These are phyloP conservation scores for Macroventuria anomochaeta DNA, from an alignment of 2,329 filamentous ascomycete genomes.

Conservation along the genomic window DNA sequence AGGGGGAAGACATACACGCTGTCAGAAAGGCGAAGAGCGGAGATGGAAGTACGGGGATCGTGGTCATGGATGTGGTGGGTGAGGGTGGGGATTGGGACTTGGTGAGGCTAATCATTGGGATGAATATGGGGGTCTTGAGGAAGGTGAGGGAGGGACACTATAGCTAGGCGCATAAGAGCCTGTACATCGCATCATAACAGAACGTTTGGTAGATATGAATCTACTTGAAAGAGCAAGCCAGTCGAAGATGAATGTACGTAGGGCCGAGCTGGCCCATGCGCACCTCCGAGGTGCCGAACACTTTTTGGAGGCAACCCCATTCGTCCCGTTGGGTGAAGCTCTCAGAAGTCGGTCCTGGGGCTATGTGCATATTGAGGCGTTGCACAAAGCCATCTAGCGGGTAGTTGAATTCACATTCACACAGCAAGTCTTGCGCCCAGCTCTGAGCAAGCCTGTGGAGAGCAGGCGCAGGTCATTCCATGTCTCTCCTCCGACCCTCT, in stretches of 20 bases:
- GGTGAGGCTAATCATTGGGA: constrained; percentile 82
- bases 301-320: constrained; percentile 20
- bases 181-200: no score
- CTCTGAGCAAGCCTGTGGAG: not conserved
- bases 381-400: not conserved
- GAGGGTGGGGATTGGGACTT: constrained; percentile 88
- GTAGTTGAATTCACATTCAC: not conserved
- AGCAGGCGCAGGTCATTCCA: constrained; percentile 21
- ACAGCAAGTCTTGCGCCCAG: not conserved
- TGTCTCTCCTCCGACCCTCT: constrained; percentile 40
- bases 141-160: constrained; percentile 6
- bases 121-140: constrained; percentile 72
- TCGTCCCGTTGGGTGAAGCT: not conserved
- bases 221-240: no score
- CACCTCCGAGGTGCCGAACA: constrained; percentile 22
- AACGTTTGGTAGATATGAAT: not conserved
- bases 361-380: constrained; percentile 15
- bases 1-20: constrained; percentile 28
- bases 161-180: no score
- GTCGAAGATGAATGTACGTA: not conserved
- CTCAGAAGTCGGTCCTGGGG: not conserved
- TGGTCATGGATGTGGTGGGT: constrained; percentile 95
- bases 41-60: constrained; percentile 81
- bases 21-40: constrained; percentile 57
- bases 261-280: constrained; percentile 15